Base-by-base conservation (phyloP, 495 filamentous ascomycete genomes). In the Penicillium silybi region DNA sequence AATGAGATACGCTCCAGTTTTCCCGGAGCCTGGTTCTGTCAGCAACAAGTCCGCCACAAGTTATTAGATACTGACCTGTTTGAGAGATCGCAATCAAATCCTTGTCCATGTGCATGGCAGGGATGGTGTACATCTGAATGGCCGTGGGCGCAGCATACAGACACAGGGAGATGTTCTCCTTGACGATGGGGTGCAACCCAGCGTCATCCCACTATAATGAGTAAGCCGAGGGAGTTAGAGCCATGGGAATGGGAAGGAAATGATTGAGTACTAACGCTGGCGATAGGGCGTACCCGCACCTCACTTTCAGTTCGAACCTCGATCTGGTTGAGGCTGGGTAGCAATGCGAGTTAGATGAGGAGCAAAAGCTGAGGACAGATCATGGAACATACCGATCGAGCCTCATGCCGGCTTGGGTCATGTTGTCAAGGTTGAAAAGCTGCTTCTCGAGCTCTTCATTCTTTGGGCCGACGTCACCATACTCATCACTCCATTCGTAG, bases 1-100 rank as follows among this genome's bases (percentile, higher is more conserved):
- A 50, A 97, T 85, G 3, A 98, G 66, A 61, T 91, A 98, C 0
- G 93, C 91, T 0, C 85, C 93, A 1, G 93, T 98, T 74, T 98
- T 98, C 48, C 93, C 93, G 35, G 92, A 96, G 19, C 93, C 92
- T 97, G 48, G 7, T 54, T 26, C 41, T 18, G 27, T 59, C 16
- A 53, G 51, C 48, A 23, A 16, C 52, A 22, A 43, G 46, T n/a
- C 10, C 8, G 26, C 27, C 1, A 16, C 1, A 41, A 1, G 10
- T 9, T 11, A 16, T 19, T 15, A 6, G n/a, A 41, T 23, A 74
- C 82, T 66, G 71, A 96, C 92, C 93, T 37, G 93, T 98, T 65
- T 97, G 92, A 6, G 93, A 89, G 58, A 90, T 83, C 2, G 82
- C 92, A 50, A 97, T 85, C 40, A 97, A 64, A 63, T 98, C 93